Conservation (phyloP, 2,329 filamentous ascomycete genomes). For the Phialophora macrospora region DNA sequence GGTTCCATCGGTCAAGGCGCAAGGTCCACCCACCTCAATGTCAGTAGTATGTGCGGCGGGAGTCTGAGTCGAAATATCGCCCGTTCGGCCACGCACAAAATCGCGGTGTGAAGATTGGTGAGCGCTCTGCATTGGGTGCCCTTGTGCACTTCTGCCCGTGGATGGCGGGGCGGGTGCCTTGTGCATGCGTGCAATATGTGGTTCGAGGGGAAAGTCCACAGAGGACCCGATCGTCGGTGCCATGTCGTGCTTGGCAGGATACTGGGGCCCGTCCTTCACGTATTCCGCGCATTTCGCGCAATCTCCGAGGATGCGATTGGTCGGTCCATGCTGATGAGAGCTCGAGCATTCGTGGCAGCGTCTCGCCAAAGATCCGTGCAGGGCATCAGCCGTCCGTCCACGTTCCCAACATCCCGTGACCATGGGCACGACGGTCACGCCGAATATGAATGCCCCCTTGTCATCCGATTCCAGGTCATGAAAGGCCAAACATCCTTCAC, state of each 20-base stretch:
- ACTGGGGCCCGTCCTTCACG: background rate
- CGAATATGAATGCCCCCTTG: background rate
- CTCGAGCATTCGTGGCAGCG: background rate
- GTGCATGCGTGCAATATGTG: background rate
- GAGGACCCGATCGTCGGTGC: background rate
- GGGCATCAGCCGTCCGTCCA: background rate
- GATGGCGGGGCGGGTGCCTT: background rate
- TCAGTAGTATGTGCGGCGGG: too few relatives aligned
- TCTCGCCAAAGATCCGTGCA: background rate
- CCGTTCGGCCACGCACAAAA: background rate
- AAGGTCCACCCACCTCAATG: background rate
- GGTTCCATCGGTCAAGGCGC: background rate
- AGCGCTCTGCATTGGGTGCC: background rate
- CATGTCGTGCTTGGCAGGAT: background rate
- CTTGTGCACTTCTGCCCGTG: background rate
- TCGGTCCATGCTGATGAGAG: background rate
- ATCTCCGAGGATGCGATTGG: background rate
- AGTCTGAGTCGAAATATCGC: background rate
- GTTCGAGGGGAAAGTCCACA: background rate
- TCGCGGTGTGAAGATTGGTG: too few relatives aligned
- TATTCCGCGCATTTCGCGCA: background rate
- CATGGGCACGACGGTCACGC: background rate
- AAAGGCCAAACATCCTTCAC: background rate
- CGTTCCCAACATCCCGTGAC: background rate
- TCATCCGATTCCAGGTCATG: background rate